phyloP scores from a whole-genome alignment of 2,329 filamentous ascomycete genomes.

The Hypoxylon rubiginosum region DNA sequence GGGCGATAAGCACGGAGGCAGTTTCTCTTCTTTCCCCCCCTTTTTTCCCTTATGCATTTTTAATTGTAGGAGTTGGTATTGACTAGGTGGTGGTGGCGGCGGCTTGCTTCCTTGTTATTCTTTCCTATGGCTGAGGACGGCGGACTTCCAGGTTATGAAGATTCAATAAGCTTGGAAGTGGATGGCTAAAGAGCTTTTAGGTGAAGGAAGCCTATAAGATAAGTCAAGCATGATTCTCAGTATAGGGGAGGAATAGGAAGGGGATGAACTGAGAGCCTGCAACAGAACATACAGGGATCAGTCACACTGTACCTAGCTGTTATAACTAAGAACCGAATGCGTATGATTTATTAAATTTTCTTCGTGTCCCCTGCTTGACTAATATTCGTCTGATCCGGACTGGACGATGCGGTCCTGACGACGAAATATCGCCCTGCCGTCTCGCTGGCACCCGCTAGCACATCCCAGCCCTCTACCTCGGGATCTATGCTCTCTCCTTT shows the following conservation, averaged over 20 bases:
- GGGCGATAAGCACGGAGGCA: conserved; percentile 4
- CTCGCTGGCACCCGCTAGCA: conserved; percentile 73
- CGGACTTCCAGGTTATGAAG: conserved; percentile 14
- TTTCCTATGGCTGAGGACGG: conserved; percentile 3
- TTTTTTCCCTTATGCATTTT: conserved; percentile 3
- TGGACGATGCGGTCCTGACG: conserved; percentile 69
- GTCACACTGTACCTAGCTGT: conserved; percentile 15
- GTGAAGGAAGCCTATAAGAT: conserved; percentile 17
- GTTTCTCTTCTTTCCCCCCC: not conserved
- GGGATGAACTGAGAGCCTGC: not conserved
- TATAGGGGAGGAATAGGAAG: not conserved
- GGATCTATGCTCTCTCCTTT: conserved; percentile 53
- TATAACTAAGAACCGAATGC: conserved; percentile 2
- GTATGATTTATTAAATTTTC: conserved; percentile 16
- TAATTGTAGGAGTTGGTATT: conserved; percentile 2
- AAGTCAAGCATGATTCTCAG: conserved; percentile 21
- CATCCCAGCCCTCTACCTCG: conserved; percentile 76
- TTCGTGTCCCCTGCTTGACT: conserved; percentile 18
- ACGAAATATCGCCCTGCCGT: conserved; percentile 82
- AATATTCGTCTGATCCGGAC: not conserved
- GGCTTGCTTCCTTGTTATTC: not conserved
- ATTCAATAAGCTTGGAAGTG: not conserved
- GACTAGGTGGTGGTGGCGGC: conserved; percentile 1
- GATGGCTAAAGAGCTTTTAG: not conserved
- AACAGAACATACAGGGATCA: not conserved